Evolutionary conservation across 1,139 yeast species (phyloP), one percentile per base, ranked within the genome.

Genomic region (Yamadazyma blattariae): DNA sequence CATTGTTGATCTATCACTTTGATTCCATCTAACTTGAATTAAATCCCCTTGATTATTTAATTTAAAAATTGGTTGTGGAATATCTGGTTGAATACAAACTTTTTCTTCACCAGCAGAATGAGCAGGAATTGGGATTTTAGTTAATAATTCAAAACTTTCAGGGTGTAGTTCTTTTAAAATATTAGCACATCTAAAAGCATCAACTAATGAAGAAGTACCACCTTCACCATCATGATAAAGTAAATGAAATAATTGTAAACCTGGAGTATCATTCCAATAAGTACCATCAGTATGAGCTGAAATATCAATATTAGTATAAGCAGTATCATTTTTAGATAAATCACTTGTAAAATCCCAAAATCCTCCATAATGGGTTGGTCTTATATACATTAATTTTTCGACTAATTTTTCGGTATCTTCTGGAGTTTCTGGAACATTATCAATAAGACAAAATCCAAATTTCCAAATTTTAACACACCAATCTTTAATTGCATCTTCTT

Each of bases 301-400:
- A 40, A 83, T 75, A 45, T 79, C 84, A 41, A 82, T 65, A 50
- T 80, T 79, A 17, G 89, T 82, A 53, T 83, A 83, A 2, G 90
- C 92, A 3, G 88, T 80, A 52, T 83, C 92, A 38, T 78, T 77
- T 59, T 78, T 81, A 30, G 82, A 71, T 50, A 83, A 62, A 52
- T 83, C 87, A 11, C 87, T 74, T 16, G 90, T 82, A 54, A 83
- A 82, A 49, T 82, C 89, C 89, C 90, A 83, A 57, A 83, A 82
- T 4, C 87, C 89, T 12, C 89, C 90, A 44, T 83, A 83, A 55
- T 83, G 90, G 2, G 92, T 83, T 16, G 82, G 83, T 27, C 86
- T 64, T 38, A 82, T 75, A 52, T 78, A 81, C 37, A 81, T 73
- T 42, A 83, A 69, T 47, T 77, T 62, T 44, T 79, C 79, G 39